phyloP scores from a whole-genome alignment of 441 rosid species.

The Erodium trifolium region DNA sequence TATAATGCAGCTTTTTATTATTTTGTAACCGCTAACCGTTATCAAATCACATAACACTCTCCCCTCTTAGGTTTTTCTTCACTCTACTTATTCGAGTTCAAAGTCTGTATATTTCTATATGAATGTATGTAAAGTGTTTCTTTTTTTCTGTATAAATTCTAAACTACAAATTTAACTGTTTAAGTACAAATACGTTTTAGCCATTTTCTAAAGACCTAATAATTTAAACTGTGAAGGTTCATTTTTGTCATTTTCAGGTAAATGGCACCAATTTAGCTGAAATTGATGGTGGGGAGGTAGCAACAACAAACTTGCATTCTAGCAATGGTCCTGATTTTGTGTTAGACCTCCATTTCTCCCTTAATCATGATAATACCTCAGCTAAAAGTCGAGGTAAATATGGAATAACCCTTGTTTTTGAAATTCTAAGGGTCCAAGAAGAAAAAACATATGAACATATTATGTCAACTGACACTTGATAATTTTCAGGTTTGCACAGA shows the following conservation, averaged over 20 bases:
- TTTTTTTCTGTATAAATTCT: background rate
- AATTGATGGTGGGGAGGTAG: conserved; percentile 54
- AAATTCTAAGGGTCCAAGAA: background rate
- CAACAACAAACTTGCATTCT: conserved; percentile 54
- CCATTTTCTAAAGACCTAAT: conserved; percentile 6
- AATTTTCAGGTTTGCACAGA: conserved; percentile 28
- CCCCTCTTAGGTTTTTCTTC: background rate
- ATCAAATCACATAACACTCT: too few relatives aligned
- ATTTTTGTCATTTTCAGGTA: conserved; percentile 32
- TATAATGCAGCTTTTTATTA: too few relatives aligned
- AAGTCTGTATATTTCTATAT: background rate
- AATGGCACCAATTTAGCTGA: conserved; percentile 57
- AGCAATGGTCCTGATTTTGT: conserved; percentile 52
- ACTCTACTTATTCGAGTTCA: background rate
- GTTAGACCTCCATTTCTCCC: conserved; percentile 37
- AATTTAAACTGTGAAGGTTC: conserved; percentile 8
- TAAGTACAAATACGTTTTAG: background rate
- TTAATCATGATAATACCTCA: conserved; percentile 15
- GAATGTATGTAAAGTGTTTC: background rate
- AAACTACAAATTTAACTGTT: too few relatives aligned
- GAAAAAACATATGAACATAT: background rate
- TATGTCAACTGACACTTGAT: conserved; percentile 11
- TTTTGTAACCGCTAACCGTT: too few relatives aligned
- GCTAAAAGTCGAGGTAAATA: conserved; percentile 20
- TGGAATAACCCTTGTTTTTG: background rate